A percentile compares a stretch with the other conserved stretches of the same genome.
Evolutionary conservation across 768 basidiomycete genomes (phyloP).

Genomic region (Panellus pusillus): DNA sequence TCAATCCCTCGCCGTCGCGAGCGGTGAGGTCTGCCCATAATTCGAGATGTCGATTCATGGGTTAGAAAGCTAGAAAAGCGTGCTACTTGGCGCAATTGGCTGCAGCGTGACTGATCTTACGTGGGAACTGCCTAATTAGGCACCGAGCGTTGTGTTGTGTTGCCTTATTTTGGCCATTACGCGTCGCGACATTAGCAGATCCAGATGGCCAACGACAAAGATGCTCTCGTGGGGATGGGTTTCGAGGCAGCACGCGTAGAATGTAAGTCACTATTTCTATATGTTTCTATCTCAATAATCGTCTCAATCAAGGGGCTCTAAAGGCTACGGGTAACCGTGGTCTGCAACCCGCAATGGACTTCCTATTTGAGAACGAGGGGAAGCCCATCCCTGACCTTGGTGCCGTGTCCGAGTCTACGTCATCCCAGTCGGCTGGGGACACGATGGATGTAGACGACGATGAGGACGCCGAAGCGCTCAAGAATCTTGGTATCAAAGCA

Average conservation of each 20-base stretch:
- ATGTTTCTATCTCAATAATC: constrained; percentile 12
- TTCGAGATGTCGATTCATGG: too few relatives aligned
- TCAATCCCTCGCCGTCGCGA: too few relatives aligned
- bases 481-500: constrained; percentile 43
- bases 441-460: constrained; percentile 65
- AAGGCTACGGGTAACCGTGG: constrained; percentile 82
- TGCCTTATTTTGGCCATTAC: too few relatives aligned
- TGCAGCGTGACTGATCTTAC: constrained; percentile 37
- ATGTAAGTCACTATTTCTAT: constrained; percentile 51
- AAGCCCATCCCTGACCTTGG: constrained; percentile 69
- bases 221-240: constrained; percentile 81
- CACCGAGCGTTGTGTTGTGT: background rate
- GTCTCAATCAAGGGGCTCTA: constrained; percentile 68
- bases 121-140: background rate
- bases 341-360: constrained; percentile 90
- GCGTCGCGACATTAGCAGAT: background rate
- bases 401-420: constrained; percentile 38
- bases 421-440: constrained; percentile 22
- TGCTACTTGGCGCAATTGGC: too few relatives aligned
- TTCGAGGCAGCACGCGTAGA: constrained; percentile 84
- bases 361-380: constrained; percentile 78
- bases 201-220: constrained; percentile 65
- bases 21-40: too few relatives aligned
- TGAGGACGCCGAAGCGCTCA: constrained; percentile 68
- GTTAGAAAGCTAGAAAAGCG: too few relatives aligned